Evolutionary conservation across 495 filamentous ascomycete species (phyloP).

Genomic region (Elasticomyces elasticus): DNA sequence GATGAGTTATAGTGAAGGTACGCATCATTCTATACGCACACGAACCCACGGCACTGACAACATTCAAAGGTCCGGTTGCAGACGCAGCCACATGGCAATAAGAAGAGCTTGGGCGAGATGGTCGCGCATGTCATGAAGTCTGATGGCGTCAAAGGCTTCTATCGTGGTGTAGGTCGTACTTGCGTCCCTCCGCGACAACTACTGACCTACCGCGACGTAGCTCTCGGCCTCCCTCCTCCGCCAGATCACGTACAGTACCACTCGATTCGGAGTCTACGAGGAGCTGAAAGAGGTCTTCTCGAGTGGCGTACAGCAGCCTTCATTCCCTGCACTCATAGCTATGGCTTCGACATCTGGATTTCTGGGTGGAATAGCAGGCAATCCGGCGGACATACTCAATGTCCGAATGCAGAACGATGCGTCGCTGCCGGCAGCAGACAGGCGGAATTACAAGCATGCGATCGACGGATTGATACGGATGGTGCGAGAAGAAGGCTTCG

Average conservation of each 20-base stretch:
- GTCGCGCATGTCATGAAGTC: constrained; percentile 63
- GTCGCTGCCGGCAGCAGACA: constrained; percentile 58
- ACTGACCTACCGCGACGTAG: constrained; percentile 29
- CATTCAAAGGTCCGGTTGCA: constrained; percentile 68
- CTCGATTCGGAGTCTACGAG: constrained; percentile 90
- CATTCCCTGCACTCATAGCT: constrained; percentile 61
- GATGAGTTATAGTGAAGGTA: constrained; percentile 25
- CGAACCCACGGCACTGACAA: constrained; percentile 6
- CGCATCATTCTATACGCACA: background rate
- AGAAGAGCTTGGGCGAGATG: constrained; percentile 66
- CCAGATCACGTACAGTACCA: constrained; percentile 81
- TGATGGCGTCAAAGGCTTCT: constrained; percentile 64
- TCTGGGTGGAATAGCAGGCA: constrained; percentile 80
- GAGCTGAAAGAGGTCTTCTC: constrained; percentile 67
- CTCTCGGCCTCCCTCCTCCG: constrained; percentile 86
- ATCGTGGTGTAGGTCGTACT: constrained; percentile 54
- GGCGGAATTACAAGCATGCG: constrained; percentile 82
- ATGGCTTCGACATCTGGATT: constrained; percentile 79
- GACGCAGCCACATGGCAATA: constrained; percentile 40
- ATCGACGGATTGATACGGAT: constrained; percentile 78
- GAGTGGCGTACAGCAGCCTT: constrained; percentile 41
- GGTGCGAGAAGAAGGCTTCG: constrained; percentile 65
- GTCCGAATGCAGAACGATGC: constrained; percentile 98
- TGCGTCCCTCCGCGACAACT: background rate
- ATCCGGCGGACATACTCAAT: constrained; percentile 91